phyloP scores from a whole-genome alignment of 495 filamentous ascomycete species.

The Xylaria telfairii region DNA sequence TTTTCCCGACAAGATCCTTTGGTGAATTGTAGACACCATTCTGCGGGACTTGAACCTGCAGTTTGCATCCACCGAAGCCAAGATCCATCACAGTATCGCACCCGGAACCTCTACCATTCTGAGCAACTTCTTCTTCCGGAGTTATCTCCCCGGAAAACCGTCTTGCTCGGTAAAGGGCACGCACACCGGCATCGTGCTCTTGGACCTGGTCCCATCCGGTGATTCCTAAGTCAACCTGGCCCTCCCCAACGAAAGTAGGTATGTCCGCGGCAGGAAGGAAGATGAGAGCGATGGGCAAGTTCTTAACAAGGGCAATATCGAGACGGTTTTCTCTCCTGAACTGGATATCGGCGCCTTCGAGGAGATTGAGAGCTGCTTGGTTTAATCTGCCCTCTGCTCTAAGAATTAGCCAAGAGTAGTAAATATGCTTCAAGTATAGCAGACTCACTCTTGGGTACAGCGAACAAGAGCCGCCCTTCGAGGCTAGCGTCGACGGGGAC shows the following conservation, averaged over 20 bases:
- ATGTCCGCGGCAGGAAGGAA: slow-evolving; percentile 98
- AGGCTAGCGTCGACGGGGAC: slow-evolving; percentile 62
- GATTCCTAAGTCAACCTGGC: slow-evolving; percentile 91
- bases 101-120: slow-evolving; percentile 49
- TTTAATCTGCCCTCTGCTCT: slow-evolving; percentile 86
- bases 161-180: slow-evolving; percentile 56
- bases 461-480: slow-evolving; percentile 92
- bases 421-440: slow-evolving; percentile 42
- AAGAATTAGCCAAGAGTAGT: slow-evolving; percentile 29
- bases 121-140: slow-evolving; percentile 44
- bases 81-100: slow-evolving; percentile 87
- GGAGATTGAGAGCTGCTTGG: slow-evolving; percentile 82
- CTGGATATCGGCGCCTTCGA: slow-evolving; percentile 92
- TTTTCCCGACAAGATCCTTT: slow-evolving; percentile 86
- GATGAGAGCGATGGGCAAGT: slow-evolving; percentile 91
- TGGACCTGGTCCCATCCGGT: slow-evolving; percentile 91
- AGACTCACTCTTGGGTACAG: slow-evolving; percentile 91
- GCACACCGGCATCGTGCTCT: slow-evolving; percentile 80
- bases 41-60: slow-evolving; percentile 94
- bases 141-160: slow-evolving; percentile 60
- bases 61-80: slow-evolving; percentile 85
- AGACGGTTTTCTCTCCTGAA: slow-evolving; percentile 91
- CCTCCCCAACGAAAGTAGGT: slow-evolving; percentile 94
- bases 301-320: slow-evolving; percentile 96
- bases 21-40: slow-evolving; percentile 74